Base-by-base conservation (phyloP, 1,284 basidiomycete genomes). In the Megacollybia platyphylla region DNA sequence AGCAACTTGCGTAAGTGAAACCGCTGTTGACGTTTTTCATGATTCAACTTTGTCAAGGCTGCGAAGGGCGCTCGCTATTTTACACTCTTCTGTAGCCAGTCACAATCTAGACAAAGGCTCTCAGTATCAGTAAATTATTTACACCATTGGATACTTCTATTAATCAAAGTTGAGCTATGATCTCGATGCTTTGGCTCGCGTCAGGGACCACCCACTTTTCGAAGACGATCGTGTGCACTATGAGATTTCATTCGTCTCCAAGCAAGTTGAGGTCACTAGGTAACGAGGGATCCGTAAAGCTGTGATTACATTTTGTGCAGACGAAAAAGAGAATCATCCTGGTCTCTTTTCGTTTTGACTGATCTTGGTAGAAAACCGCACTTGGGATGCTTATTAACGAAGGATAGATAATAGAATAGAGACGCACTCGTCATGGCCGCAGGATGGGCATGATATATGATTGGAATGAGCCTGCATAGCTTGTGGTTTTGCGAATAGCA, bases 261-360 rank as follows among this genome's bases (percentile, higher is more conserved):
- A 46, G 44, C 32, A 41, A 41, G 18, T 44, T 39, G 7, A 27
- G 32, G 40, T 65, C 64, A 15, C 49, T 47, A 9, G 57, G 58
- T 43, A 83, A 53, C 20, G 67, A 68, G 15, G 86, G 80, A 58
- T 92, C 89, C 44, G 73, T 70, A 61, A 85, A 92, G 47, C 68
- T 73, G 48, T 84, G 65, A 52, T 84, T 82, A 60, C 88, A 96
- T 56, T 82, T 80, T n/a, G 78, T 76, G 57, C 91, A 96, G 38
- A 89, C 87, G 59, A 83, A 94, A 67, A 94, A 96, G 1, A 94
- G 72, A 34, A 88, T 89, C 91, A 91, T 91, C 2, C 83, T 73
- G 1, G 85, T 94, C 54, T 92, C 87, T 53, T 87, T 88, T 42
- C 91, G 79, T 57, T 92, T 91, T 10, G 88, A 93, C 60, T 96